Percentiles rank a stretch among this genome's conserved stretches.
Evolutionary conservation across 768 basidiomycete species (phyloP).

Genomic region (Mycena capillaripes): DNA sequence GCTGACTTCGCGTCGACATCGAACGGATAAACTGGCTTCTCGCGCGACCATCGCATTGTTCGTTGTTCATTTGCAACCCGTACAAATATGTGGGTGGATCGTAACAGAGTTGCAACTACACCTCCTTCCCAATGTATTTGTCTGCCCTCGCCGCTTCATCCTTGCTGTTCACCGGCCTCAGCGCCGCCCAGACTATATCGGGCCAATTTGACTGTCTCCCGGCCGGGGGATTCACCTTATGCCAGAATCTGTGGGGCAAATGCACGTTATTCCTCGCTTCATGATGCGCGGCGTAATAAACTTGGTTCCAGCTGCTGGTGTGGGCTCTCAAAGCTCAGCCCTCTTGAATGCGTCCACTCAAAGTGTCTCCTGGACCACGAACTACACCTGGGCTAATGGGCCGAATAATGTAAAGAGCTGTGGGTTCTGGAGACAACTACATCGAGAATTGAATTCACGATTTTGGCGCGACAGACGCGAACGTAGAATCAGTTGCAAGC

Average conservation of each 20-base stretch:
- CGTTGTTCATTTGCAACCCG: too few species aligned
- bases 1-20: background rate
- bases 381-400: slow-evolving; percentile 65
- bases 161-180: slow-evolving; percentile 17
- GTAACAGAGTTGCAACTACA: background rate
- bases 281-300: background rate
- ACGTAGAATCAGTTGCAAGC: slow-evolving; percentile 59
- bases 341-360: slow-evolving; percentile 54
- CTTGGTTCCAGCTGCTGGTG: slow-evolving; percentile 53
- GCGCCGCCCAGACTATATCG: slow-evolving; percentile 55
- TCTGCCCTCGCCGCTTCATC: slow-evolving; percentile 8
- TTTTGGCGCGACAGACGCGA: slow-evolving; percentile 56
- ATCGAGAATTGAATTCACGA: background rate
- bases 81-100: slow-evolving; percentile 11
- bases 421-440: slow-evolving; percentile 39
- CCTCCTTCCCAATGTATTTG: slow-evolving; percentile 15
- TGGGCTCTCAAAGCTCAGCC: slow-evolving; percentile 64
- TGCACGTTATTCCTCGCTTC: slow-evolving; percentile 42
- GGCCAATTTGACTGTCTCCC: slow-evolving; percentile 61
- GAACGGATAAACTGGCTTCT: slow-evolving; percentile 31
- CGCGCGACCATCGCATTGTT: too few species aligned
- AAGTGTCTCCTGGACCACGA: slow-evolving; percentile 66
- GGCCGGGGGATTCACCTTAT: slow-evolving; percentile 63
- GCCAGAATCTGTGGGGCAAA: slow-evolving; percentile 71
- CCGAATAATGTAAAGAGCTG: slow-evolving; percentile 71